Conservation (phyloP, 2,329 filamentous ascomycete species). For the Calonectria leucothoes region DNA sequence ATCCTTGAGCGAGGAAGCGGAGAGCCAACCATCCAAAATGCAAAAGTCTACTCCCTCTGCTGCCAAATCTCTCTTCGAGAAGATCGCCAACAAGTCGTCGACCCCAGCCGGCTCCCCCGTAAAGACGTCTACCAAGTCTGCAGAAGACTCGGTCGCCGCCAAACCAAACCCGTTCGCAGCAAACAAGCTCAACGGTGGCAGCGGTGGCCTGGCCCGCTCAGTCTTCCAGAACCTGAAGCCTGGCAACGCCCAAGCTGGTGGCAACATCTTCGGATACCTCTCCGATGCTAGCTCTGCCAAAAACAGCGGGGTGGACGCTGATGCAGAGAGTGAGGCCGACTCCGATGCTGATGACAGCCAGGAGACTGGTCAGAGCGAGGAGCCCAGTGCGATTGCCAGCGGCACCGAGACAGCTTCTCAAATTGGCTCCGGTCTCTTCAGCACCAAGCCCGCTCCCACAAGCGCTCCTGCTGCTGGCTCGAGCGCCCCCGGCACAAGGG, state of each 20-base stretch:
- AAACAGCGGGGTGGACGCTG: constrained; percentile 63
- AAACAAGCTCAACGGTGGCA: constrained; percentile 50
- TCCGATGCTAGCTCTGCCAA: constrained; percentile 67
- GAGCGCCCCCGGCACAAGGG: constrained; percentile 55
- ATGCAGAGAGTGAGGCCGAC: constrained; percentile 58
- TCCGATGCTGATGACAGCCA: constrained; percentile 57
- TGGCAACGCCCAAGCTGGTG: constrained; percentile 36
- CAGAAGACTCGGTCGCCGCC: constrained; percentile 39
- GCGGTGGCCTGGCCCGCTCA: constrained; percentile 51
- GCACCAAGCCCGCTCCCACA: constrained; percentile 45
- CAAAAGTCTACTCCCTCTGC: constrained; percentile 64
- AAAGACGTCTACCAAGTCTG: constrained; percentile 45
- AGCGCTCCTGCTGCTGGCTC: constrained; percentile 43
- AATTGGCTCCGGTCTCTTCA: constrained; percentile 39
- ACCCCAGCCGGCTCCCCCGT: constrained; percentile 47
- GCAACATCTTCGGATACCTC: constrained; percentile 71
- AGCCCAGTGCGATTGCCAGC: constrained; percentile 56
- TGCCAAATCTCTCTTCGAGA: constrained; percentile 68
- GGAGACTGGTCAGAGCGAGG: constrained; percentile 56
- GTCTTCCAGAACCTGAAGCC: constrained; percentile 56
- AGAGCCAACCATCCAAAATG: constrained; percentile 62
- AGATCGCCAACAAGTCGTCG: constrained; percentile 64
- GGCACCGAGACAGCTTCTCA: constrained; percentile 54
- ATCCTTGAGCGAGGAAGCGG: constrained; percentile 57
- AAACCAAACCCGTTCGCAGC: constrained; percentile 49